Evolutionary conservation across 2,329 filamentous ascomycete genomes (phyloP).

Genomic region (Aspergillus sp.): DNA sequence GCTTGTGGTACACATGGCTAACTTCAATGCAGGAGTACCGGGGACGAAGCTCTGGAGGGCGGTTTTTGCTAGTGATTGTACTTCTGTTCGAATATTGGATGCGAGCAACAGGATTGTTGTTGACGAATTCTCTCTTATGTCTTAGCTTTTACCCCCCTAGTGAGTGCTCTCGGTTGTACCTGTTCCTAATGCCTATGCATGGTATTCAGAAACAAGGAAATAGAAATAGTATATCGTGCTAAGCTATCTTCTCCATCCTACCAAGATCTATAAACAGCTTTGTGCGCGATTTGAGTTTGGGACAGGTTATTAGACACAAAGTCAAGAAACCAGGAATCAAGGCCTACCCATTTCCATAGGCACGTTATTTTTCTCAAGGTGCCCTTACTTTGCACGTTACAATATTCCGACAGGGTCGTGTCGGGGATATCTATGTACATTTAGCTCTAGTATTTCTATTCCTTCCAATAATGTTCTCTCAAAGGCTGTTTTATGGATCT

Average conservation of each 20-base stretch:
- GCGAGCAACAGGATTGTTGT: constrained; percentile 1
- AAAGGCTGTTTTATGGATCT: background rate
- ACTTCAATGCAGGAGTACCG: constrained; percentile 3
- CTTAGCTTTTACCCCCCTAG: background rate
- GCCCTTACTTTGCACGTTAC: background rate
- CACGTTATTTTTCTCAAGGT: background rate
- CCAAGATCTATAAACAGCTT: background rate
- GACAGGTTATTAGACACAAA: background rate
- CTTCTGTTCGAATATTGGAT: constrained; percentile 4
- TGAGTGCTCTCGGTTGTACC: background rate
- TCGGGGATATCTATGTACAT: background rate
- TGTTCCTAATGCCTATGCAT: background rate
- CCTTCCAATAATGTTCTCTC: background rate
- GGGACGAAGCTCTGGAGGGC: constrained; percentile 8
- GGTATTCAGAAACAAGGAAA: background rate
- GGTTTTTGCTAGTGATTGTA: constrained; percentile 5
- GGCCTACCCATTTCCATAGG: background rate
- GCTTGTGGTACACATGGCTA: background rate
- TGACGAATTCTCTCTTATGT: background rate
- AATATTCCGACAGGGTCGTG: background rate
- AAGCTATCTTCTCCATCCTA: background rate
- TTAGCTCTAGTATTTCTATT: background rate
- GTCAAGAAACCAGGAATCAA: background rate
- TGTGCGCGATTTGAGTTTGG: background rate
- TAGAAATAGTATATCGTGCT: background rate